Evolutionary conservation across 108 stramenopile species (phyloP).

Genomic region (Fragilaria crotonensis): DNA sequence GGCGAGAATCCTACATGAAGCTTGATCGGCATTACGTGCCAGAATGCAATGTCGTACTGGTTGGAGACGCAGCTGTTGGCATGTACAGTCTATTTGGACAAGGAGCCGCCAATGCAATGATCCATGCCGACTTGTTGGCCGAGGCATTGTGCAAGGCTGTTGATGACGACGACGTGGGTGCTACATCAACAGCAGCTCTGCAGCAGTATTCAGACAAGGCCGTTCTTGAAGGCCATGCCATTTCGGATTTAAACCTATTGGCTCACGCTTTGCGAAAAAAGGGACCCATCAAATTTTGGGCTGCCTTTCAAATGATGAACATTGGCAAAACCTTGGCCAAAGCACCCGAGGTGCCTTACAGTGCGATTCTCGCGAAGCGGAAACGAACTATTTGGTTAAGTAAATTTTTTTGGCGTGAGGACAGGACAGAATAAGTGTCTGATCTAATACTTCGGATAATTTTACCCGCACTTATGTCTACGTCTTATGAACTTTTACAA

Average conservation of each 20-base stretch:
- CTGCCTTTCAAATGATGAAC: too few relatives aligned
- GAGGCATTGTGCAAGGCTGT: too few relatives aligned
- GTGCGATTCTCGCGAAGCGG: too few relatives aligned
- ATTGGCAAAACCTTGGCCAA: too few relatives aligned
- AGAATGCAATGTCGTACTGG: not conserved
- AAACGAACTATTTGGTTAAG: too few relatives aligned
- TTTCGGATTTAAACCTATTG: conserved; percentile 11
- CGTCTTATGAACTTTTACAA: conserved; percentile 38
- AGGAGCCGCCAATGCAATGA: conserved; percentile 4
- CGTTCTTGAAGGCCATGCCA: conserved; percentile 2
- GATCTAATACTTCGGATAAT: not conserved
- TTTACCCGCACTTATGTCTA: too few relatives aligned
- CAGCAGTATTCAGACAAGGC: not conserved
- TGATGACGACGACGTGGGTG: not conserved
- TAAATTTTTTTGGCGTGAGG: too few relatives aligned
- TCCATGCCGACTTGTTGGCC: not conserved
- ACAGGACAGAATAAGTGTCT: too few relatives aligned
- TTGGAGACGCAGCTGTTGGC: conserved; percentile 11
- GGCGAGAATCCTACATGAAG: conserved; percentile 2
- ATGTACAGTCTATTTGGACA: conserved; percentile 13
- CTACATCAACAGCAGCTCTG: too few relatives aligned
- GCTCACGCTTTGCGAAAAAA: too few relatives aligned
- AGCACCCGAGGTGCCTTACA: too few relatives aligned
- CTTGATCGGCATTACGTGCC: conserved; percentile 2
- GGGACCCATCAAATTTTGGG: too few relatives aligned